Evolutionary conservation across 768 basidiomycete genomes (phyloP).

Genomic region (Ramaria rubella): DNA sequence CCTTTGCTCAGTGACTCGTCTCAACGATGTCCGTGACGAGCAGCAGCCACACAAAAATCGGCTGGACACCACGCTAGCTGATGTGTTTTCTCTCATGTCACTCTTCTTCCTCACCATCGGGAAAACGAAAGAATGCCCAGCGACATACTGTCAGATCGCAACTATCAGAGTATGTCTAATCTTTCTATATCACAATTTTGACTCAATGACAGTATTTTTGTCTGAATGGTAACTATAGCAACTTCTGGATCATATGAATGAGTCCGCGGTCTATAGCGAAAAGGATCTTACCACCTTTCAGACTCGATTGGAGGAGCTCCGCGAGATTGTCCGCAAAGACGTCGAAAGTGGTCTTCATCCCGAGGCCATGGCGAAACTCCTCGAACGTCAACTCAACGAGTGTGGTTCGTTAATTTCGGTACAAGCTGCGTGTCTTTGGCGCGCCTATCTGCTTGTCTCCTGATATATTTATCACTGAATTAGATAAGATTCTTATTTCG

Average conservation of each 20-base stretch:
- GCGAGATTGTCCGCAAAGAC: conserved; percentile 80
- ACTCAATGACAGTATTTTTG: conserved; percentile 1
- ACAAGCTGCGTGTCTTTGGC: conserved; percentile 3
- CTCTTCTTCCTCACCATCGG: conserved; percentile 98
- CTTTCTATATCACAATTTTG: not conserved
- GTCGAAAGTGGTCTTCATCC: conserved; percentile 77
- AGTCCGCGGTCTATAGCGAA: conserved; percentile 91
- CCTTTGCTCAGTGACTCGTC: conserved; percentile 60
- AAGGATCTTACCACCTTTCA: conserved; percentile 85
- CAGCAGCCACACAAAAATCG: conserved; percentile 74
- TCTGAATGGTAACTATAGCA: conserved; percentile 44
- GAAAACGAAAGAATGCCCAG: conserved; percentile 89
- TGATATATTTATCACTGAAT: not conserved
- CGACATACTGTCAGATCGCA: conserved; percentile 92
- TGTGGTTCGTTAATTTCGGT: conserved; percentile 57
- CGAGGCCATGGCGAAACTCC: conserved; percentile 77
- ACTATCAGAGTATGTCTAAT: conserved; percentile 80
- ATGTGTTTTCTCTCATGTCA: conserved; percentile 92
- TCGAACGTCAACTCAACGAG: conserved; percentile 86
- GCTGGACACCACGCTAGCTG: conserved; percentile 89
- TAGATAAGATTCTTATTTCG: conserved; percentile 70
- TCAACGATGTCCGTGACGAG: conserved; percentile 87
- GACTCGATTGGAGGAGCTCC: conserved; percentile 71
- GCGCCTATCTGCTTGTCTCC: not conserved
- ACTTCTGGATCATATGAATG: conserved; percentile 93